These are phyloP conservation scores for Diaporthe vexans DNA, from an alignment of 2,329 filamentous ascomycete species.

Conservation along the genomic window DNA sequence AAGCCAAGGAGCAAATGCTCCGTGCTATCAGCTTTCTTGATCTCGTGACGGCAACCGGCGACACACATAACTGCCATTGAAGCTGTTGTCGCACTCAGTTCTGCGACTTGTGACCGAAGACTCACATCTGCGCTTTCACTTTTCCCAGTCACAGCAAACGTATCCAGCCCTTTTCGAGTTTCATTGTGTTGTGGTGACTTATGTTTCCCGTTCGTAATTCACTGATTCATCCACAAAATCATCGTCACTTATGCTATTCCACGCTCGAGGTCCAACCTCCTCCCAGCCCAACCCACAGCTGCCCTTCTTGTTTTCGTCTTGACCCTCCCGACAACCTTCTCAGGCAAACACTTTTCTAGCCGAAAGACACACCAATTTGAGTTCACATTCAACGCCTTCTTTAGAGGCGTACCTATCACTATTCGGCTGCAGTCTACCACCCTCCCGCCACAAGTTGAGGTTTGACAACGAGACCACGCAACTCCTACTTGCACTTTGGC, in stretches of 20 bases:
- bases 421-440: neutral
- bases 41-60: neutral
- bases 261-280: neutral
- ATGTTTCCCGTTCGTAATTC: neutral
- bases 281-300: neutral
- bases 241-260: constrained; percentile 1
- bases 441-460: neutral
- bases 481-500: neutral
- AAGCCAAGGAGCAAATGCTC: neutral
- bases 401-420: neutral
- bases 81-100: neutral
- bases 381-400: neutral
- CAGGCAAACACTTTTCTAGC: neutral
- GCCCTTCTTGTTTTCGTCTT: constrained; percentile 1
- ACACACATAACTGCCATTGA: neutral
- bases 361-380: neutral
- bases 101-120: neutral
- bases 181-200: neutral
- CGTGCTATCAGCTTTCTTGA: neutral
- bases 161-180: neutral
- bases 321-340: neutral
- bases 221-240: neutral
- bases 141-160: neutral
- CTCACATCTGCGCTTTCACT: neutral
- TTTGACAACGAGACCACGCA: neutral